A percentile compares a stretch with the other conserved stretches of the same genome.
phyloP scores from a whole-genome alignment of 345 rosid species.

The Laguncularia racemosa region DNA sequence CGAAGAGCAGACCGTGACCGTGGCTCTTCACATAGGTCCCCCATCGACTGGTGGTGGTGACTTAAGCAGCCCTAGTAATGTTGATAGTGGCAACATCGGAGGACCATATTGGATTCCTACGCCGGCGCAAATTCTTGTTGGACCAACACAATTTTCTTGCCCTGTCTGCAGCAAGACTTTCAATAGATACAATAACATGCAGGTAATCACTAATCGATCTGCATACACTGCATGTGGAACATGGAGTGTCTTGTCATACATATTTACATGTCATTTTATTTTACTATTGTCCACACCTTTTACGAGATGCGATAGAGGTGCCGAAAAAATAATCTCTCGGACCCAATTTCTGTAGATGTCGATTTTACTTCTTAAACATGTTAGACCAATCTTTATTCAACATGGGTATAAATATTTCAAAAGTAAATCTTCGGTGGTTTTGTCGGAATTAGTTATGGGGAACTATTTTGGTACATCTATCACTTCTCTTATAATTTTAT shows the following conservation, averaged over 20 bases:
- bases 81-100: constrained; percentile 1
- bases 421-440: too few species aligned
- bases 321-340: too few species aligned
- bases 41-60: constrained; percentile 24
- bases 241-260: neutral
- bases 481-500: too few species aligned
- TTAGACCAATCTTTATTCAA: too few species aligned
- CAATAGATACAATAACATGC: constrained; percentile 92
- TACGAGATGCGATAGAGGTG: too few species aligned
- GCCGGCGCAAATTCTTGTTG: constrained; percentile 78
- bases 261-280: neutral
- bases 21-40: constrained; percentile 68
- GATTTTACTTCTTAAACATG: too few species aligned
- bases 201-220: constrained; percentile 27
- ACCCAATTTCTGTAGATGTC: too few species aligned
- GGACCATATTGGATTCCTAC: constrained; percentile 78
- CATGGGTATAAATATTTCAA: too few species aligned
- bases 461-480: too few species aligned
- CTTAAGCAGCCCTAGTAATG: constrained; percentile 12
- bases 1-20: constrained; percentile 44
- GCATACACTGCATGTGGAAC: neutral
- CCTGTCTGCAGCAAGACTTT: constrained; percentile 78
- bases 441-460: too few species aligned
- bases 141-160: constrained; percentile 95
- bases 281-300: too few species aligned